Evolutionary conservation across 371 early-diverging fungal genomes (phyloP).

Genomic region (Circinella umbellata): DNA sequence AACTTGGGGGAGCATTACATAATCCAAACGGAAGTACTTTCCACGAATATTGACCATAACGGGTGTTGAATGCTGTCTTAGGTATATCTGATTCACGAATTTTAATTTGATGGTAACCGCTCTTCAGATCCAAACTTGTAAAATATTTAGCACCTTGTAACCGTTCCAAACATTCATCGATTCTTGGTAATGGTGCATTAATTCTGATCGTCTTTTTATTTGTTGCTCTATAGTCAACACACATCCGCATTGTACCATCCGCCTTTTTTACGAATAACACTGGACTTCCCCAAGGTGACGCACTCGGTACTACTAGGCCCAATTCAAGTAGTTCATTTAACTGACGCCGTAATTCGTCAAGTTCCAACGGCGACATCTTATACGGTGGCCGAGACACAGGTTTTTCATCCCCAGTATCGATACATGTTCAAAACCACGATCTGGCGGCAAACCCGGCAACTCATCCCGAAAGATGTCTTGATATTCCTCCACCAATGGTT

Average conservation of each 20-base stretch:
- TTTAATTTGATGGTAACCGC: constrained; percentile 47
- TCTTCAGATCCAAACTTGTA: constrained; percentile 51
- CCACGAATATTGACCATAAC: constrained; percentile 50
- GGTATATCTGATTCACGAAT: constrained; percentile 23
- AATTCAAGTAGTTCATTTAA: too few species aligned
- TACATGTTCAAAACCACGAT: too few species aligned
- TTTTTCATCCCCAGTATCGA: too few species aligned
- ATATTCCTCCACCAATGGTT: too few species aligned
- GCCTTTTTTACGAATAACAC: constrained; percentile 57
- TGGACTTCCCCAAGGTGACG: too few species aligned
- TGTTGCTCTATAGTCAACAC: constrained; percentile 38
- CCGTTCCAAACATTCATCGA: constrained; percentile 50
- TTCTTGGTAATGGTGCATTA: constrained; percentile 46
- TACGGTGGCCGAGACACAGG: too few species aligned
- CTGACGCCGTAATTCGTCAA: too few species aligned
- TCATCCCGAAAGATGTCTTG: too few species aligned
- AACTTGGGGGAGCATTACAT: constrained; percentile 48
- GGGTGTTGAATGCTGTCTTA: constrained; percentile 37
- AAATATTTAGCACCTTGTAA: constrained; percentile 40
- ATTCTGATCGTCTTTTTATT: constrained; percentile 52
- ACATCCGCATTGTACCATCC: constrained; percentile 51
- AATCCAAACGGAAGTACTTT: constrained; percentile 57
- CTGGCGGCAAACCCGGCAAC: too few species aligned
- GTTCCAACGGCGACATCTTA: too few species aligned
- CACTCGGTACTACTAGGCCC: too few species aligned